These are phyloP conservation scores for Ochetophila trinervis DNA, from an alignment of 306 rosid species.

Conservation along the genomic window DNA sequence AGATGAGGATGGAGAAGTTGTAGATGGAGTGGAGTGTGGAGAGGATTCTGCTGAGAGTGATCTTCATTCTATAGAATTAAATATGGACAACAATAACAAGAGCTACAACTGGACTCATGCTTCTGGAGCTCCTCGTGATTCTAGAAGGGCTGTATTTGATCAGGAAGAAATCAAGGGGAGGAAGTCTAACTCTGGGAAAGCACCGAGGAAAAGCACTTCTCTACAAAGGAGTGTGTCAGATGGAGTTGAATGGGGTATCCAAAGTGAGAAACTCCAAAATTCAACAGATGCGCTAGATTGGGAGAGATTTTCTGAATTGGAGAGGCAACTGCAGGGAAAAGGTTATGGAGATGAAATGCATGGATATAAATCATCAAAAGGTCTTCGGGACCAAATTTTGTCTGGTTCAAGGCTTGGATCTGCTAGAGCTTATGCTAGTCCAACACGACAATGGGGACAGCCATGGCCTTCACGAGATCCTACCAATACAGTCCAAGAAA, in stretches of 20 bases:
- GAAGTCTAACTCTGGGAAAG: slow-evolving; percentile 68
- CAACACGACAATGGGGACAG: slow-evolving; percentile 72
- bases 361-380: slow-evolving; percentile 67
- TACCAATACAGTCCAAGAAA: slow-evolving; percentile 42
- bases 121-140: slow-evolving; percentile 53
- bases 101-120: slow-evolving; percentile 65
- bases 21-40: slow-evolving; percentile 60
- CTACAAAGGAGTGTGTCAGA: slow-evolving; percentile 91
- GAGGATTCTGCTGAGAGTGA: slow-evolving; percentile 90
- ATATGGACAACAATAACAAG: slow-evolving; percentile 76
- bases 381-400: slow-evolving; percentile 70
- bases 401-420: slow-evolving; percentile 61
- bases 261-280: slow-evolving; percentile 58
- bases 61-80: slow-evolving; percentile 86
- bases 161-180: slow-evolving; percentile 59
- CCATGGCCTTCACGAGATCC: slow-evolving; percentile 71
- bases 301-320: slow-evolving; percentile 74
- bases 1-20: slow-evolving; percentile 83
- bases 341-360: slow-evolving; percentile 52
- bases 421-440: slow-evolving; percentile 61
- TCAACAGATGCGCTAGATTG: slow-evolving; percentile 63
- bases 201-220: slow-evolving; percentile 68
- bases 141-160: slow-evolving; percentile 49
- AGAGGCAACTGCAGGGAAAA: slow-evolving; percentile 63
- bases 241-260: slow-evolving; percentile 73